phyloP scores from a whole-genome alignment of 805 yeast genomes.

The Starmerella cellae region DNA sequence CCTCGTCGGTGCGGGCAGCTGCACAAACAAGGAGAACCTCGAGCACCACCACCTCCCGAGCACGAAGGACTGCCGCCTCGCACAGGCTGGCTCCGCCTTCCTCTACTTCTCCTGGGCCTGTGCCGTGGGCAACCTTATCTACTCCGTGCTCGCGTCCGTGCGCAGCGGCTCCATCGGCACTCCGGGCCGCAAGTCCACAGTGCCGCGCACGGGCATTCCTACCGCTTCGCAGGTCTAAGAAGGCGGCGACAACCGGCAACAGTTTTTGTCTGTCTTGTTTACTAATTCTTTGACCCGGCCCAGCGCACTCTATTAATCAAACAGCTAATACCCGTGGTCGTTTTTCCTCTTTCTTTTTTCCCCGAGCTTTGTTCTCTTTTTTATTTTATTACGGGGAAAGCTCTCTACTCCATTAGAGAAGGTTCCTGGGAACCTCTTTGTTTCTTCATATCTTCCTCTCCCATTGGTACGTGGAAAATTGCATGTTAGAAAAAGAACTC shows the following conservation, averaged over 20 bases:
- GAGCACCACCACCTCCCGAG: constrained; percentile 57
- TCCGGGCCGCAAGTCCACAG: constrained; percentile 33
- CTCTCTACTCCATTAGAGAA: no score
- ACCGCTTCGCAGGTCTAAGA: constrained; percentile 74
- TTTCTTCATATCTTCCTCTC: no score
- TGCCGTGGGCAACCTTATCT: constrained; percentile 49
- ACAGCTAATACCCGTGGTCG: constrained; percentile 1
- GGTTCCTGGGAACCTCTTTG: no score
- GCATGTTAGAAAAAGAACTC: no score
- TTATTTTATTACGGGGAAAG: no score
- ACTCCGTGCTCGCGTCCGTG: constrained; percentile 40
- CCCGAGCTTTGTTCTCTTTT: not conserved
- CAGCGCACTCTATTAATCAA: no score
- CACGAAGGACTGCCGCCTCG: constrained; percentile 80
- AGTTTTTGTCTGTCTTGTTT: no score
- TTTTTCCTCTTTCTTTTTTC: not conserved
- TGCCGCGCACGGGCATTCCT: constrained; percentile 74
- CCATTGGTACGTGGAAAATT: no score
- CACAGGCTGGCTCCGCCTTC: constrained; percentile 77
- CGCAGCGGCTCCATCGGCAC: constrained; percentile 47
- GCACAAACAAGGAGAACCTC: constrained; percentile 55
- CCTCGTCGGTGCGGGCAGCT: constrained; percentile 74
- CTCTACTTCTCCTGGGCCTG: constrained; percentile 70
- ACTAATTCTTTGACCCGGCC: no score
- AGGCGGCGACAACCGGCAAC: no score